Base-by-base conservation (phyloP, 371 early-diverging fungal genomes). In the Haplosporangium sp. region DNA sequence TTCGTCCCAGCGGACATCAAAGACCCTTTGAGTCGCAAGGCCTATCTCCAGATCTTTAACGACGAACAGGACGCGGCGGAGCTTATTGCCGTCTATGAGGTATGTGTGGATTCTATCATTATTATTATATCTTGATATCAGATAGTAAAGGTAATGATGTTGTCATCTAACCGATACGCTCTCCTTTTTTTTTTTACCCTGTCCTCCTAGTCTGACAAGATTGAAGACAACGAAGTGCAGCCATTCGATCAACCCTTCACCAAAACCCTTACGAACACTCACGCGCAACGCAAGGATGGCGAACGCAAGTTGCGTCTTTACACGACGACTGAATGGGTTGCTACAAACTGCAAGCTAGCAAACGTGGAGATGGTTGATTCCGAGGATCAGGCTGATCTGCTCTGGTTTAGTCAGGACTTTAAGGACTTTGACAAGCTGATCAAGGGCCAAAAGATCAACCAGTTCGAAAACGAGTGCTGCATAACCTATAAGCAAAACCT, bases 341-440 rank as follows among this genome's bases (percentile, higher is more conserved):
- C 83, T 9, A 82, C 83, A 42, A 82, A 82, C 70, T 80, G 86
- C 63, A 86, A 83, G 45, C 54, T 86, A n/a, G 80, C 82, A 9
- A 81, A 84, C 16, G 82, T 85, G 21, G 83, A 76, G 21, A 80
- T 88, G n/a, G 82, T 82, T 6, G 76, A 83, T 18, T 72, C 82
- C 6, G 72, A 73, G 46, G 81, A 82, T 1, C 67, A 80, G 10
- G 89, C 89, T 11, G 86, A 88, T 59, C 80, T 88, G 48, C 68
- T 88, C 18, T 88, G 88, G 88, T 81, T 74, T 48, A 82, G 82
- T 20, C 79, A 84, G 41, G 86, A 86, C 36, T 86, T 86, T 59
- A 69, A 69, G 58, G 84, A 83, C 0, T 88, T 85, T 80, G 84
- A 86, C 36, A 81, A 83, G 48, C 65, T 88, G 54, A 79, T 79